A percentile compares a stretch with the other conserved stretches of the same genome.
These are phyloP conservation scores for Vigna nakashimae DNA, from an alignment of 306 rosid species.

Conservation along the genomic window DNA sequence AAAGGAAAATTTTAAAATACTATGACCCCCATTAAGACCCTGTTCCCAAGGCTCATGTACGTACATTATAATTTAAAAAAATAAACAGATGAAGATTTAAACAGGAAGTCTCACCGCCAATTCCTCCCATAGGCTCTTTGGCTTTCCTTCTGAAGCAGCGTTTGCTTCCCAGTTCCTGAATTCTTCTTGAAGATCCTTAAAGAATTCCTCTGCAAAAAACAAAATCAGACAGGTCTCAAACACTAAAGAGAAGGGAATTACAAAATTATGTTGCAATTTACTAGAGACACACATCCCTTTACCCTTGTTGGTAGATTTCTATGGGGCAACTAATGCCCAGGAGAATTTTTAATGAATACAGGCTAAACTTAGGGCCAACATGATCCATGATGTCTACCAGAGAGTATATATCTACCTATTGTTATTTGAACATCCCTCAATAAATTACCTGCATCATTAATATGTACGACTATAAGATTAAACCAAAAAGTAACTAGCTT, in stretches of 20 bases:
- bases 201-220: constrained; percentile 74
- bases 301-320: constrained; percentile 1
- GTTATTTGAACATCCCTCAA: constrained; percentile 95
- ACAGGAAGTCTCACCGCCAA: constrained; percentile 63
- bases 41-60: neutral
- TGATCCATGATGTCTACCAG: constrained; percentile 60
- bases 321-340: constrained; percentile 36
- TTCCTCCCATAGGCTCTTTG: constrained; percentile 98
- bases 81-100: constrained; percentile 11
- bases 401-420: constrained; percentile 89
- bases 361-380: constrained; percentile 45
- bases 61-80: constrained; percentile 17
- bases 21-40: neutral
- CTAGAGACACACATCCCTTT: constrained; percentile 39
- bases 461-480: constrained; percentile 61
- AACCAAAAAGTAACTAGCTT: constrained; percentile 16
- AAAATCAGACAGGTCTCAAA: constrained; percentile 42
- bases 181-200: constrained; percentile 90
- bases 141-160: constrained; percentile 83
- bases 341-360: constrained; percentile 42
- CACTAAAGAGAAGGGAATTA: constrained; percentile 34
- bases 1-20: constrained; percentile 37
- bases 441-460: constrained; percentile 90
- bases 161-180: constrained; percentile 91
- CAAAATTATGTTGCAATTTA: constrained; percentile 16